phyloP scores from a whole-genome alignment of 2,329 filamentous ascomycete species.

The Fusarium protoensiforme region DNA sequence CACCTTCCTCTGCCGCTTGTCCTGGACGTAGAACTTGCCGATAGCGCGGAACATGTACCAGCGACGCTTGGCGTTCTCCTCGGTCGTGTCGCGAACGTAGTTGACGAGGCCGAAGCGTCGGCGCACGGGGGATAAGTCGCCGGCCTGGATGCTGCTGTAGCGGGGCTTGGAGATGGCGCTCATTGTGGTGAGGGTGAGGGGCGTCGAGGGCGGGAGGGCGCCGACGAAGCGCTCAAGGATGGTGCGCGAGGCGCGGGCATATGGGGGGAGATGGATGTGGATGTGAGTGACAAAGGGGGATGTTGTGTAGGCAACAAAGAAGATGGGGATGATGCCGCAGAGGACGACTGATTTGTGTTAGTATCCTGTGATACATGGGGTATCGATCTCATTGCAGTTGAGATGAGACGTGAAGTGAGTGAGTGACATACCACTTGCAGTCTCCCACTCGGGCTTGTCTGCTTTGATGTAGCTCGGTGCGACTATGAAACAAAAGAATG shows the following conservation, averaged over 20 bases:
- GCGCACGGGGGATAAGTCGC: constrained; percentile 47
- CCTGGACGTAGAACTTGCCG: constrained; percentile 52
- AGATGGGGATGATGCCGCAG: constrained; percentile 72
- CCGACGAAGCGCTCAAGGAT: constrained; percentile 64
- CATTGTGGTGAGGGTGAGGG: constrained; percentile 66
- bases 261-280: constrained; percentile 74
- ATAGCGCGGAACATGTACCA: constrained; percentile 57
- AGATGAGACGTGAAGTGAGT: not conserved
- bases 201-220: constrained; percentile 56
- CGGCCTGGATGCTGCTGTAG: constrained; percentile 55
- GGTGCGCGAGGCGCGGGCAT: constrained; percentile 70
- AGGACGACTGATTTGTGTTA: constrained; percentile 59
- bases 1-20: constrained; percentile 33
- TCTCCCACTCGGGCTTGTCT: constrained; percentile 50
- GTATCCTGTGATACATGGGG: not conserved
- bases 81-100: constrained; percentile 50
- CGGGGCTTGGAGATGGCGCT: constrained; percentile 66
- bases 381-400: not conserved
- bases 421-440: constrained; percentile 51
- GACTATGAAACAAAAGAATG: constrained; percentile 72
- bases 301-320: constrained; percentile 72
- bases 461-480: constrained; percentile 67
- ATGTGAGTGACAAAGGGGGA: constrained; percentile 79
- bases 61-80: constrained; percentile 48
- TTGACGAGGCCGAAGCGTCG: constrained; percentile 55